These are phyloP conservation scores for Sclerotinia glacialis DNA, from an alignment of 2,329 filamentous ascomycete genomes.

Conservation along the genomic window DNA sequence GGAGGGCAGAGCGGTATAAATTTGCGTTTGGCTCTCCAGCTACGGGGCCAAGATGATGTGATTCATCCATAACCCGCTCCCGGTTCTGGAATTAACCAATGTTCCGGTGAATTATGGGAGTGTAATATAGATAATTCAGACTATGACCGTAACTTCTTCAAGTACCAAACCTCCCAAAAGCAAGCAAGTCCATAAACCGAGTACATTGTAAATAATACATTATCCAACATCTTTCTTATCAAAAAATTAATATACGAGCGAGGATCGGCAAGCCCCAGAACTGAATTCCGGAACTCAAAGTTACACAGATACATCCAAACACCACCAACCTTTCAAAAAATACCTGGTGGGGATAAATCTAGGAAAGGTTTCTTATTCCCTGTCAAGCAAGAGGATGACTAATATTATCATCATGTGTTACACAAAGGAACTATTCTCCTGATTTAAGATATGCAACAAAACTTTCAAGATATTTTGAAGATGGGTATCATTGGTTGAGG, in stretches of 20 bases:
- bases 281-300: too few relatives aligned
- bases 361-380: background rate
- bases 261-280: background rate
- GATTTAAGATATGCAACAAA: constrained; percentile 3
- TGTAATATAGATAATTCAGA: background rate
- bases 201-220: background rate
- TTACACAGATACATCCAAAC: too few relatives aligned
- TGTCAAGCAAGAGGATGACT: background rate
- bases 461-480: background rate
- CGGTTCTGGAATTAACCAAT: background rate
- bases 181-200: background rate
- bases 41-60: background rate
- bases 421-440: too few relatives aligned
- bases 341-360: background rate
- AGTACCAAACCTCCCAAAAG: background rate
- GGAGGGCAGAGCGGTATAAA: background rate
- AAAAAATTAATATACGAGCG: background rate
- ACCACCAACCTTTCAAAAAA: background rate
- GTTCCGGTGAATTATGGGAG: too few relatives aligned
- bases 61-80: background rate
- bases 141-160: background rate
- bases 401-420: too few relatives aligned
- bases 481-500: background rate
- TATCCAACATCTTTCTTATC: background rate
- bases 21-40: too few relatives aligned